Conservation (phyloP, 225 moss, liverwort and hornwort genomes). For the Marchantia paleacea region DNA sequence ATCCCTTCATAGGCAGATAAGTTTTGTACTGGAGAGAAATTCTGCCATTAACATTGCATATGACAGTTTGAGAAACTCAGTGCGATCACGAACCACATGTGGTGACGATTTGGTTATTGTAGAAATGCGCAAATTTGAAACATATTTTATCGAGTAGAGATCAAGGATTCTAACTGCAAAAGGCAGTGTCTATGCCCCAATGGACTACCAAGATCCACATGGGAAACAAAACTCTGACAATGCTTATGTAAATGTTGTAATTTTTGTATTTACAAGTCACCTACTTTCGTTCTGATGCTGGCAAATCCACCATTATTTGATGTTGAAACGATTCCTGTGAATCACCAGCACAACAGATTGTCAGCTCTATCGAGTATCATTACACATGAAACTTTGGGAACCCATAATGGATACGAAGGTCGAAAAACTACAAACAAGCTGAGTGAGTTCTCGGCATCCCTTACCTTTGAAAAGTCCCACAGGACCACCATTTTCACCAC, state of each 20-base stretch:
- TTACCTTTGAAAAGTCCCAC: constrained; percentile 72
- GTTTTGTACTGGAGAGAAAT: constrained; percentile 58
- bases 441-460: not conserved
- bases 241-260: not conserved
- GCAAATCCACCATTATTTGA: constrained; percentile 89
- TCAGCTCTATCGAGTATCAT: not conserved
- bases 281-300: constrained; percentile 60
- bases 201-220: not conserved
- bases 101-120: too few species aligned
- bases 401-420: too few species aligned
- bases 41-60: constrained; percentile 36
- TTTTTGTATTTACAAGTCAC: not conserved
- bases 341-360: not conserved
- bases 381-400: too few species aligned
- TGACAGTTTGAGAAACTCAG: not conserved
- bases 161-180: not conserved
- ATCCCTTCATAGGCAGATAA: constrained; percentile 76
- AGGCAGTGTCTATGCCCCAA: not conserved
- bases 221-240: not conserved
- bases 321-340: constrained; percentile 56
- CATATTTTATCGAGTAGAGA: not conserved
- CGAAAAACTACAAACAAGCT: not conserved
- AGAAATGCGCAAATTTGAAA: too few species aligned
- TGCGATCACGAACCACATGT: not conserved
- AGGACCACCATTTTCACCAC: constrained; percentile 63